Evolutionary conservation across 1,284 basidiomycete genomes (phyloP).

Genomic region (Ceratobasidium sp.): DNA sequence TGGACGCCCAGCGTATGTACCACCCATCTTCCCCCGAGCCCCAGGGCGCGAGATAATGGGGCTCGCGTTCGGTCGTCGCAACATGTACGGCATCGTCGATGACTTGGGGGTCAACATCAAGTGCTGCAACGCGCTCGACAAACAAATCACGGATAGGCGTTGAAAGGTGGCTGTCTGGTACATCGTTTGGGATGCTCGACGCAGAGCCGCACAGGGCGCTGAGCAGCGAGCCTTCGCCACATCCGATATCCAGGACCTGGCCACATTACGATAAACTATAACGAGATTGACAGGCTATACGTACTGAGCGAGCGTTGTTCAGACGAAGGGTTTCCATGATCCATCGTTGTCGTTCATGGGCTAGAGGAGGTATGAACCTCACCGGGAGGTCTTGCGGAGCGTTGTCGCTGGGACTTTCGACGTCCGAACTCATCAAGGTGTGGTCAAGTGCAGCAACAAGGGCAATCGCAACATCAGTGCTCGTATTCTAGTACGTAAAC

Average conservation of each 20-base stretch:
- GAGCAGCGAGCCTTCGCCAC: slow-evolving; percentile 82
- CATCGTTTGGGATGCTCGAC: slow-evolving; percentile 64
- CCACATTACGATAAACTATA: neutral
- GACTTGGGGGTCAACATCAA: slow-evolving; percentile 70
- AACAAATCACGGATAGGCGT: slow-evolving; percentile 68
- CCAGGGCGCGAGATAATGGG: slow-evolving; percentile 34
- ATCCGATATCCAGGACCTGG: slow-evolving; percentile 83
- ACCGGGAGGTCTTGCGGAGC: slow-evolving; percentile 20
- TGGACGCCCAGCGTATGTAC: slow-evolving; percentile 75
- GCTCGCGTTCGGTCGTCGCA: slow-evolving; percentile 58
- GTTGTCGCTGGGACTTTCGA: neutral
- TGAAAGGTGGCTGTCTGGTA: slow-evolving; percentile 56
- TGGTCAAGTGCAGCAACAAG: slow-evolving; percentile 4
- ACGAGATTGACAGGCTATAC: neutral
- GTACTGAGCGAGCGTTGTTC: slow-evolving; percentile 26
- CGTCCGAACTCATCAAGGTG: slow-evolving; percentile 19
- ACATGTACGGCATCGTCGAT: slow-evolving; percentile 66
- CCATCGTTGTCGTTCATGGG: slow-evolving; percentile 40
- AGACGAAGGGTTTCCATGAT: slow-evolving; percentile 40
- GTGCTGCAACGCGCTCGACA: slow-evolving; percentile 68
- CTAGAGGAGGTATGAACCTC: slow-evolving; percentile 35
- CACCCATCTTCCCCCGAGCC: slow-evolving; percentile 51
- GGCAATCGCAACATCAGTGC: neutral
- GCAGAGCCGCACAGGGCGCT: slow-evolving; percentile 76
- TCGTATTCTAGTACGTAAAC: slow-evolving; percentile 4